These are phyloP conservation scores for Apocynum venetum DNA, from an alignment of 257 asterid genomes.

Conservation along the genomic window DNA sequence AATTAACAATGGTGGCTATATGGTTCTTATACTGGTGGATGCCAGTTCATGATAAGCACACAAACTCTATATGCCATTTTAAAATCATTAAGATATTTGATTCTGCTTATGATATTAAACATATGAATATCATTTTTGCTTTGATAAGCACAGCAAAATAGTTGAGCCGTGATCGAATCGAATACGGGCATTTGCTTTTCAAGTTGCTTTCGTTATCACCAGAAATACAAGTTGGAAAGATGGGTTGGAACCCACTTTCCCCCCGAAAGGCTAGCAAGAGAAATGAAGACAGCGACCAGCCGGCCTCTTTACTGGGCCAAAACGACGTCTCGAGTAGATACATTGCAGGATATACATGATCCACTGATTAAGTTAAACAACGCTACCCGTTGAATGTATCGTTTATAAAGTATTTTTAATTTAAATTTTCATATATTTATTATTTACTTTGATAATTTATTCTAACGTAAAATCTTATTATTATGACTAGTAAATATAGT, in stretches of 20 bases:
- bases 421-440: too few relatives aligned
- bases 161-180: slow-evolving; percentile 34
- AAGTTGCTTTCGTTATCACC: background rate
- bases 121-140: background rate
- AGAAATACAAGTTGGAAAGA: background rate
- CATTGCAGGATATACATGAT: too few relatives aligned
- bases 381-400: too few relatives aligned
- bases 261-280: background rate
- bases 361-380: too few relatives aligned
- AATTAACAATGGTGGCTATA: background rate
- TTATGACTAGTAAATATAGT: too few relatives aligned
- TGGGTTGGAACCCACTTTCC: background rate
- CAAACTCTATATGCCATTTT: background rate
- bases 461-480: too few relatives aligned
- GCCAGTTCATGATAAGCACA: slow-evolving; percentile 34
- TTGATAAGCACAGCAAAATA: slow-evolving; percentile 3
- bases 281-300: too few relatives aligned
- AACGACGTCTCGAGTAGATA: too few relatives aligned
- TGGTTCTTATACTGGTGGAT: background rate
- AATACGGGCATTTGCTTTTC: slow-evolving; percentile 28
- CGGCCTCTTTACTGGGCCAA: too few relatives aligned
- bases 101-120: slow-evolving; percentile 27
- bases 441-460: too few relatives aligned
- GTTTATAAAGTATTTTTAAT: too few relatives aligned
- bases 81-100: slow-evolving; percentile 16